Percentiles rank a stretch among this genome's conserved stretches.
Conservation (phyloP, 441 rosid genomes). For the Codiaeum variegatum region DNA sequence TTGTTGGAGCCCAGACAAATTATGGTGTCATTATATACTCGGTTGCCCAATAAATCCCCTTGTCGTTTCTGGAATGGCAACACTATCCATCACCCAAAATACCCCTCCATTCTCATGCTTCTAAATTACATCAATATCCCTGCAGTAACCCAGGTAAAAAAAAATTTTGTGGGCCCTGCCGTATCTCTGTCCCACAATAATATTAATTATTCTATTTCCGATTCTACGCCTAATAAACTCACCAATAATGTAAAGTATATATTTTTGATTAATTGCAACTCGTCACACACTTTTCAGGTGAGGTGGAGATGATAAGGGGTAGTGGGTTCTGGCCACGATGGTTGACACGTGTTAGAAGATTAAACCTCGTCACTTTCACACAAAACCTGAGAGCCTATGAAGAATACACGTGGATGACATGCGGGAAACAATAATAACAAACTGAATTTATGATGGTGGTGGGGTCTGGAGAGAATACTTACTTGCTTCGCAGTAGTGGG, state of each 20-base stretch:
- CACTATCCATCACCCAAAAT: constrained; percentile 26
- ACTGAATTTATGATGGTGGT: constrained; percentile 6
- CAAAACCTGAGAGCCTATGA: constrained; percentile 12
- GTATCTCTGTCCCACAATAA: constrained; percentile 44
- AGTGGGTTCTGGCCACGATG: not conserved
- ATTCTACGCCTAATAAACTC: not conserved
- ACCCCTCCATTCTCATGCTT: constrained; percentile 11
- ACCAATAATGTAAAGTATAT: not conserved
- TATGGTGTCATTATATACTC: constrained; percentile 34
- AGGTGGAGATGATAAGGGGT: not conserved
- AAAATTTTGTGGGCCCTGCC: constrained; percentile 23
- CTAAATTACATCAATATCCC: not conserved
- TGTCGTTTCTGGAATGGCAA: constrained; percentile 41
- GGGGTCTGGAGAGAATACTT: constrained; percentile 21
- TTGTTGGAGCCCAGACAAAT: constrained; percentile 35
- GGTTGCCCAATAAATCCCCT: constrained; percentile 39
- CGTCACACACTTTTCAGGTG: not conserved
- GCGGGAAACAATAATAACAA: constrained; percentile 16
- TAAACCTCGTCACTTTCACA: constrained; percentile 26
- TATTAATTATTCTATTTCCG: not conserved
- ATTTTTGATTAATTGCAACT: not conserved
- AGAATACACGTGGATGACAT: constrained; percentile 33
- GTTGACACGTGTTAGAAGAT: constrained; percentile 14
- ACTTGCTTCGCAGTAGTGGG: constrained; percentile 84
- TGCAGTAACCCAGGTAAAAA: not conserved